Conservation (phyloP, 2,329 filamentous ascomycete species). For the Colletotrichum coccodes region DNA sequence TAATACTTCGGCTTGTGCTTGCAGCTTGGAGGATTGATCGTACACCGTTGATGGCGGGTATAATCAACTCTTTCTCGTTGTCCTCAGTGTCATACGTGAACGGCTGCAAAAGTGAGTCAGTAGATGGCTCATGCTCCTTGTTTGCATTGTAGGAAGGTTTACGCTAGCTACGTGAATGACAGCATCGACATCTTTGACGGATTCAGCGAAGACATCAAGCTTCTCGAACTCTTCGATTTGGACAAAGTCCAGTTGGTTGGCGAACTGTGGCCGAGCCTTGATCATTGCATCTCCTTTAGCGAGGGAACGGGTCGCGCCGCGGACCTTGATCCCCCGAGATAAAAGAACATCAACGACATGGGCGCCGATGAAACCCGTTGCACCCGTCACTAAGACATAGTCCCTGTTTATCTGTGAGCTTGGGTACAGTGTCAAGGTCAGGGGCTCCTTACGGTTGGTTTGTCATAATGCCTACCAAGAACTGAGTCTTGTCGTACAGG, state of each 20-base stretch:
- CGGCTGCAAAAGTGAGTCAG: conserved; percentile 41
- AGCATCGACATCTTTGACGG: conserved; percentile 51
- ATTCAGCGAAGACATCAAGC: conserved; percentile 46
- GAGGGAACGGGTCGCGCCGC: conserved; percentile 42
- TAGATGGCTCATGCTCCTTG: not conserved
- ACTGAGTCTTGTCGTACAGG: too few species aligned
- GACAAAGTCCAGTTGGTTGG: conserved; percentile 51
- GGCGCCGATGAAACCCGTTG: conserved; percentile 38
- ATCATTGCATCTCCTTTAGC: conserved; percentile 47
- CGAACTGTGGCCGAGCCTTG: conserved; percentile 47
- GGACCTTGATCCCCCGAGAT: conserved; percentile 41
- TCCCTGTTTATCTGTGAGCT: conserved; percentile 1
- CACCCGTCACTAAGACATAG: conserved; percentile 15
- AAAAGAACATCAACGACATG: conserved; percentile 46
- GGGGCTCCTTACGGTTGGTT: not conserved
- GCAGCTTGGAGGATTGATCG: conserved; percentile 50
- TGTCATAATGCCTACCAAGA: not conserved
- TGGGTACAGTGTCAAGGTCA: not conserved
- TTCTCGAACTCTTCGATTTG: conserved; percentile 53
- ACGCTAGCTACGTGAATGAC: conserved; percentile 58
- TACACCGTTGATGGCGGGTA: conserved; percentile 58
- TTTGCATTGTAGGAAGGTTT: conserved; percentile 24
- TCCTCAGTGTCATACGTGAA: conserved; percentile 54
- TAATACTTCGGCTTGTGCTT: conserved; percentile 36
- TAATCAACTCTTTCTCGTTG: conserved; percentile 56